These are phyloP conservation scores for Eremochloa ophiuroides DNA, from an alignment of 176 grass and related monocot genomes.

Conservation along the genomic window DNA sequence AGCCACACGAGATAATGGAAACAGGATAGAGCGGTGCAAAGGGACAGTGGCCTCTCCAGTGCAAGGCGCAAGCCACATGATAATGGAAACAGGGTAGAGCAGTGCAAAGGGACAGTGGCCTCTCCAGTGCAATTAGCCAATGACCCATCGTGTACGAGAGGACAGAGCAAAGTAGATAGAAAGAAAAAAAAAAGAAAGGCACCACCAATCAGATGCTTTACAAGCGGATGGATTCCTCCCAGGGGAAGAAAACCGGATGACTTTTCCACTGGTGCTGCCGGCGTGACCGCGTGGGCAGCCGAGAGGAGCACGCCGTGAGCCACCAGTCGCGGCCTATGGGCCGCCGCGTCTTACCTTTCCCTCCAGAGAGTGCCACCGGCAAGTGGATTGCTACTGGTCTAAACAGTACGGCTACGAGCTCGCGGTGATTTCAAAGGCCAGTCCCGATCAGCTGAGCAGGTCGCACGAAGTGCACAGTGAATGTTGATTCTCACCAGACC, in stretches of 20 bases:
- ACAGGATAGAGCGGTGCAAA: background rate
- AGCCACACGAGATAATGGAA: background rate
- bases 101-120: background rate
- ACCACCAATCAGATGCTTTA: background rate
- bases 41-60: background rate
- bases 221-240: slow-evolving; percentile 10
- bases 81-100: slow-evolving; percentile 2
- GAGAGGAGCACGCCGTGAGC: slow-evolving; percentile 16
- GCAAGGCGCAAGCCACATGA: background rate
- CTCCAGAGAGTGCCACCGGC: background rate
- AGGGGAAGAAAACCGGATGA: slow-evolving; percentile 31
- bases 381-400: slow-evolving; percentile 15
- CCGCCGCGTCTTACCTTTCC: background rate
- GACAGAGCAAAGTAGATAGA: slow-evolving; percentile 1
- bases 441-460: background rate
- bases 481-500: background rate
- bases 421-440: background rate
- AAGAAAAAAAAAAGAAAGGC: background rate
- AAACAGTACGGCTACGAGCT: background rate
- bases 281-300: slow-evolving; percentile 6
- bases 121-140: background rate
- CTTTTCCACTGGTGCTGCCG: slow-evolving; percentile 29
- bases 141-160: slow-evolving; percentile 20
- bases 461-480: background rate
- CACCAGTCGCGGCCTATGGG: slow-evolving; percentile 15